These are phyloP conservation scores for Teratosphaeria destructans DNA, from an alignment of 2,329 filamentous ascomycete species.

Conservation along the genomic window DNA sequence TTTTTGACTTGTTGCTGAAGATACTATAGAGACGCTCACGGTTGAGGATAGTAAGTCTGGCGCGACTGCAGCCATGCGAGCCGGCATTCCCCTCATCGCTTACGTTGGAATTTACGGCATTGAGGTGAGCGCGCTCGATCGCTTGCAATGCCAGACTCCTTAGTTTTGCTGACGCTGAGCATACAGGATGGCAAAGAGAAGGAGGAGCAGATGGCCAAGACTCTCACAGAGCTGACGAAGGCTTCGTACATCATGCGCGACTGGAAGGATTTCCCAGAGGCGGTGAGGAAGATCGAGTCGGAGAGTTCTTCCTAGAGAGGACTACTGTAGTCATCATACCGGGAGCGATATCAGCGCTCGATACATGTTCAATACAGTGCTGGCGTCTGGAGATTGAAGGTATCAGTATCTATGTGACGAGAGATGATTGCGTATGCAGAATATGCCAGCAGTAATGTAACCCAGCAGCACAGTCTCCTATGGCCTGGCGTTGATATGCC, in stretches of 20 bases:
- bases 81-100: conserved; percentile 69
- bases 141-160: background rate
- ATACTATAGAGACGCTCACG: conserved; percentile 55
- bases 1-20: background rate
- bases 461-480: background rate
- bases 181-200: conserved; percentile 55
- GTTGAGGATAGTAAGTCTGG: conserved; percentile 86
- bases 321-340: background rate
- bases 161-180: conserved; percentile 8
- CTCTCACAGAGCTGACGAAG: conserved; percentile 39
- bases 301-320: background rate
- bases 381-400: background rate
- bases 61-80: conserved; percentile 63
- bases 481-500: background rate
- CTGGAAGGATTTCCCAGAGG: conserved; percentile 42
- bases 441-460: background rate
- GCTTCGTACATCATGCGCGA: conserved; percentile 40
- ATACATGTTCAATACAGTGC: background rate
- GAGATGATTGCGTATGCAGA: background rate
- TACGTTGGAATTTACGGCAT: conserved; percentile 68
- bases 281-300: conserved; percentile 39
- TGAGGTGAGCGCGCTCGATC: background rate
- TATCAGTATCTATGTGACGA: background rate
- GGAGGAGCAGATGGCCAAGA: conserved; percentile 40
- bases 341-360: background rate